phyloP scores from a whole-genome alignment of 495 filamentous ascomycete species.

The Trichocladium uniseriatum region DNA sequence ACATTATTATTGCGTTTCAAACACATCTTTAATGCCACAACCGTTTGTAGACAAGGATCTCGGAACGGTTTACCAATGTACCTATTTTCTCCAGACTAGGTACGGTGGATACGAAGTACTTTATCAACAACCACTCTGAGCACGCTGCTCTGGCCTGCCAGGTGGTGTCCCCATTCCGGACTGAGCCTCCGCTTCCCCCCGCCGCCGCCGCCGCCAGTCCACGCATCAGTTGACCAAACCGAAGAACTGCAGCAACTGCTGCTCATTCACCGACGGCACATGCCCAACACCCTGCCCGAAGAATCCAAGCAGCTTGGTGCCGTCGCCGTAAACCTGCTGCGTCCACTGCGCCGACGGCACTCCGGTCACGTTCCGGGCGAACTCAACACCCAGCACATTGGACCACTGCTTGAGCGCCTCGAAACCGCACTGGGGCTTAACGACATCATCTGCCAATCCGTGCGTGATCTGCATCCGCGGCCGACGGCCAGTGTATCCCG shows the following conservation, averaged over 20 bases:
- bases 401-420: conserved; percentile 52
- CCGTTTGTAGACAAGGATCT: no score
- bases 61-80: no score
- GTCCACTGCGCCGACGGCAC: conserved; percentile 36
- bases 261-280: conserved; percentile 35
- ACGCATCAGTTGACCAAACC: no score
- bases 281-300: conserved; percentile 43
- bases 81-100: no score
- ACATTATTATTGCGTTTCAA: no score
- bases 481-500: conserved; percentile 44
- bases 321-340: conserved; percentile 38
- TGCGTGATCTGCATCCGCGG: conserved; percentile 50
- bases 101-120: no score
- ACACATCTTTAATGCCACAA: no score
- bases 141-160: no score
- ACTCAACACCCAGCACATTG: conserved; percentile 35
- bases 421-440: conserved; percentile 40
- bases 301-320: conserved; percentile 36
- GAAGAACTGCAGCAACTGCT: conserved; percentile 32
- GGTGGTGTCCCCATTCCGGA: no score
- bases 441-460: conserved; percentile 41
- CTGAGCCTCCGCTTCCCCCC: no score
- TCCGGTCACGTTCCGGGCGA: conserved; percentile 21
- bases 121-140: no score
- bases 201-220: no score